Base-by-base conservation (phyloP, 192 early-diverging fungal species). In the Dissophora ornata region DNA sequence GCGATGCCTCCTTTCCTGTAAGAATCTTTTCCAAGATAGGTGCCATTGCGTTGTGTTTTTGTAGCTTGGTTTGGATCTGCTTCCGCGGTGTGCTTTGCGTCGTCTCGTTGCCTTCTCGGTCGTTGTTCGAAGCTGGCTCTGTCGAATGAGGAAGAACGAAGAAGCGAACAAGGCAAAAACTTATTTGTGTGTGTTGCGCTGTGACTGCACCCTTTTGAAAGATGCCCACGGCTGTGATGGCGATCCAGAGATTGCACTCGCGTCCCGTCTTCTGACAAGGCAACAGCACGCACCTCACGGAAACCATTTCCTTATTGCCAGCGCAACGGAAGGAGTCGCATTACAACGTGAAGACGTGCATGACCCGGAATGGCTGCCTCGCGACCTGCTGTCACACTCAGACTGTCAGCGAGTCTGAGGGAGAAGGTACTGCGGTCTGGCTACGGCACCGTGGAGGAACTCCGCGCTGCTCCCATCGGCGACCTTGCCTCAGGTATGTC, bases 21-120 rank as follows among this genome's bases (percentile, higher is more conserved):
- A 77, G 21, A 26, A 77, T 77, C 53, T 46, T 67, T 57, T 77
- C 73, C 26, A 77, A 38, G 8, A 77, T 53, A 11, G 73, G 57
- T 10, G 73, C 58, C 73, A 77, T 51, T 36, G 2, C 16, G 30
- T 28, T 59, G 12, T 42, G 4, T 45, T 32, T 1, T 24, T 32
- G 1, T 6, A 6, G 4, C 26, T 47, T 9, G 4, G 13, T 47
- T 47, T 19, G 45, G 21, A 45, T 45, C 9, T 45, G 44, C 36
- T 38, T n/a, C n/a, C n/a, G n/a, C n/a, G n/a, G n/a, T n/a, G n/a
- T n/a, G n/a, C n/a, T n/a, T n/a, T n/a, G n/a, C n/a, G n/a, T n/a
- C n/a, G n/a, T n/a, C n/a, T n/a, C n/a, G n/a, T n/a, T n/a, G n/a
- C n/a, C n/a, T n/a, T n/a, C n/a, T n/a, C n/a, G n/a, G n/a, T n/a